phyloP scores from a whole-genome alignment of 2,329 filamentous ascomycete species.

The Neonectria sp. region DNA sequence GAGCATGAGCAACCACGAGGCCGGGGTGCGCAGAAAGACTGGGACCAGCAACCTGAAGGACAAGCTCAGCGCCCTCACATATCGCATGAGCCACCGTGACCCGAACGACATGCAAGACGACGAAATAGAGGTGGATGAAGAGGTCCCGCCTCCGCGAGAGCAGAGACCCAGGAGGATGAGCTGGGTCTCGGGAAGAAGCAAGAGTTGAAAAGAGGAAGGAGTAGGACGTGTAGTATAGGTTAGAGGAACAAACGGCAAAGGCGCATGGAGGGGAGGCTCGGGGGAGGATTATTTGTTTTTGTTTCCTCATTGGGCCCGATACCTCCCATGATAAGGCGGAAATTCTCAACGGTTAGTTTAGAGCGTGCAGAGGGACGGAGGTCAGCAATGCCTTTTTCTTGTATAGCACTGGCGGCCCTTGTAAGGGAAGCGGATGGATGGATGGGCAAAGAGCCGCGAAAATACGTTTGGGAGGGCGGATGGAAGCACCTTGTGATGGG shows the following conservation, averaged over 20 bases:
- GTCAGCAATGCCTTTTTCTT: conserved; percentile 16
- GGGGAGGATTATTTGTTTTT: conserved; percentile 15
- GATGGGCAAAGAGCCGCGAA: conserved; percentile 9
- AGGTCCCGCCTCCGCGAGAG: conserved; percentile 32
- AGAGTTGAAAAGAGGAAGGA: conserved; percentile 3
- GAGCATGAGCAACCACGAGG: conserved; percentile 49
- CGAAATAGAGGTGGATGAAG: conserved; percentile 40
- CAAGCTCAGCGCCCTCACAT: conserved; percentile 54
- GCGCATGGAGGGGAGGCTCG: conserved; percentile 18
- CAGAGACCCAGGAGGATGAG: conserved; percentile 24
- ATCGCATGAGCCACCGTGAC: conserved; percentile 47
- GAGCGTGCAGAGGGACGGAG: background rate
- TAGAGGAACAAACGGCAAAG: conserved; percentile 23
- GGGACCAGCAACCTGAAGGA: conserved; percentile 53
- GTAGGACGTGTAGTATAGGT: conserved; percentile 6
- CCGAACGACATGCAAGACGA: conserved; percentile 39
- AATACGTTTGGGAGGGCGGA: conserved; percentile 5
- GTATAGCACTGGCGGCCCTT: conserved; percentile 23
- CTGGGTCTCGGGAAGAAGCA: conserved; percentile 22
- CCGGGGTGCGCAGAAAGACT: conserved; percentile 47
- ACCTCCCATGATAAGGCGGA: conserved; percentile 9
- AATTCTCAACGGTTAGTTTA: background rate
- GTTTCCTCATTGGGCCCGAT: conserved; percentile 1
- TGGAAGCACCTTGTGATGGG: conserved; percentile 1
- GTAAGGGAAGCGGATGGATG: conserved; percentile 5